Evolutionary conservation across 495 filamentous ascomycete species (phyloP), one percentile per base, ranked within the genome.

Genomic region (Pseudomonodictys pantanalensis): DNA sequence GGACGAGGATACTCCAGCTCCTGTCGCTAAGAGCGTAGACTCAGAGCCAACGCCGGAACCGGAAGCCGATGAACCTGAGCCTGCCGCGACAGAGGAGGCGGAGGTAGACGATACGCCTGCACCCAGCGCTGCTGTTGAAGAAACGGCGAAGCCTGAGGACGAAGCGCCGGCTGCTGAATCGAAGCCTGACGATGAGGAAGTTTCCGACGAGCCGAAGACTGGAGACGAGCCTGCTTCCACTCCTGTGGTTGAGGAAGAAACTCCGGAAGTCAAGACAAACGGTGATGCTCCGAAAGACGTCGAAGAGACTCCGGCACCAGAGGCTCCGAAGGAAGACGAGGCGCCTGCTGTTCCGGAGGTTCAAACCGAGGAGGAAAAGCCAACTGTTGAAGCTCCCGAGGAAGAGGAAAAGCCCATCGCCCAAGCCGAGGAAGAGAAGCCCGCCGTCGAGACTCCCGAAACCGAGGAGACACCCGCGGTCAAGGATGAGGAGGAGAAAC

Each of bases 1-100:
- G 4, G 73, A 79, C 58, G 76, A 78, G 47, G 47, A 47, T n/a
- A 18, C 38, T 4, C 4, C 20, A n/a, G 38, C 38, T 15, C 15
- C 15, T 15, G 12, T n/a, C n/a, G n/a, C n/a, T n/a, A n/a, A n/a
- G n/a, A n/a, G n/a, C n/a, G n/a, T n/a, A n/a, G n/a, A n/a, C n/a
- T n/a, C n/a, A n/a, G n/a, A n/a, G n/a, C n/a, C n/a, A n/a, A n/a
- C n/a, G n/a, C n/a, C n/a, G n/a, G n/a, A n/a, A n/a, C n/a, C n/a
- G n/a, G n/a, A n/a, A n/a, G n/a, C n/a, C n/a, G n/a, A n/a, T n/a
- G n/a, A n/a, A n/a, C n/a, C n/a, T n/a, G n/a, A n/a, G n/a, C n/a
- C n/a, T n/a, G n/a, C n/a, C n/a, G n/a, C n/a, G n/a, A n/a, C n/a
- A n/a, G n/a, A n/a, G n/a, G n/a, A n/a, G n/a, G n/a, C n/a, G n/a